These are phyloP conservation scores for Venturia asperata DNA, from an alignment of 2,329 filamentous ascomycete genomes.

Conservation along the genomic window DNA sequence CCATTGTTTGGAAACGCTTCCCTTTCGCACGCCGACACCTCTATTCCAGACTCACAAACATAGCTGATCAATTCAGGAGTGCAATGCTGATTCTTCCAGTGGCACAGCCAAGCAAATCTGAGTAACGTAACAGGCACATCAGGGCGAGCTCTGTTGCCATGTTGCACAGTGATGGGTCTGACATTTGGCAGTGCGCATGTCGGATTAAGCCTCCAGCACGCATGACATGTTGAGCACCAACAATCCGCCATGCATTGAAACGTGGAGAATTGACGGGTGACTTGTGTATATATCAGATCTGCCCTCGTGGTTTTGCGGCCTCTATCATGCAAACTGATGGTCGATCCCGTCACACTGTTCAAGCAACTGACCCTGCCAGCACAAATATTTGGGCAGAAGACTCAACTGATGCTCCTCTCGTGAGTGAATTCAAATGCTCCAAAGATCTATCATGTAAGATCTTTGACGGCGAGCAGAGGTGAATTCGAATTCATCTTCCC, in stretches of 20 bases:
- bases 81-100: not conserved
- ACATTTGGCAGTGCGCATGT: not conserved
- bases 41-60: conserved; percentile 4
- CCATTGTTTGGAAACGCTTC: conserved; percentile 7
- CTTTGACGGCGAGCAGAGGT: too few relatives aligned
- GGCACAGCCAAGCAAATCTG: not conserved
- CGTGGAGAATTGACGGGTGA: not conserved
- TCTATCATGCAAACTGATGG: not conserved
- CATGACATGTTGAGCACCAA: not conserved
- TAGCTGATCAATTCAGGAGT: not conserved
- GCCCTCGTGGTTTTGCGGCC: not conserved
- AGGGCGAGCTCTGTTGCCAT: not conserved
- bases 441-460: too few relatives aligned
- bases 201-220: not conserved
- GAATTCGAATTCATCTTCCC: not conserved
- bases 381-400: too few relatives aligned
- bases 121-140: not conserved
- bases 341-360: not conserved
- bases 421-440: too few relatives aligned
- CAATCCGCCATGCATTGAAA: not conserved
- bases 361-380: too few relatives aligned
- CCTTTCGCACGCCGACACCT: conserved; percentile 1
- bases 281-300: not conserved
- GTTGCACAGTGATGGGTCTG: not conserved
- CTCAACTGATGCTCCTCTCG: too few relatives aligned